Evolutionary conservation across 352 stramenopile genomes (phyloP).

Genomic region (Plasmopara halstedii): DNA sequence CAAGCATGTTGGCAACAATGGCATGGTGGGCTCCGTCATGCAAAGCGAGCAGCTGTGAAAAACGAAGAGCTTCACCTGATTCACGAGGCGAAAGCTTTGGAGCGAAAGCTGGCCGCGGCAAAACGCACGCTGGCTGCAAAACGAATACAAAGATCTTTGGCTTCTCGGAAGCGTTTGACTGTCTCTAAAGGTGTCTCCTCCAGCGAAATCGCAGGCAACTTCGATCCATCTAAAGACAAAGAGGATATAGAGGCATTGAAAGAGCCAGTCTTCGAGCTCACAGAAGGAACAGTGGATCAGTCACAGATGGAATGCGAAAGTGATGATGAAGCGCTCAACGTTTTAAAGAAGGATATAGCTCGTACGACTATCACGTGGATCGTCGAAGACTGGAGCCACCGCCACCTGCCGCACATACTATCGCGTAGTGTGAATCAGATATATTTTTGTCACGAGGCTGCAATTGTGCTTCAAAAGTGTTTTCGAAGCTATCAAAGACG

Average conservation of each 20-base stretch:
- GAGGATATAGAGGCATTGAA: not conserved
- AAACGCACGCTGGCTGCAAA: slow-evolving; percentile 13
- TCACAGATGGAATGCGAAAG: not conserved
- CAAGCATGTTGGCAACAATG: slow-evolving; percentile 29
- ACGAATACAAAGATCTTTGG: slow-evolving; percentile 14
- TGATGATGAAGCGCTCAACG: not conserved
- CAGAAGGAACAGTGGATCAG: not conserved
- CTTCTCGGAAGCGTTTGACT: slow-evolving; percentile 5
- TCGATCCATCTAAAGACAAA: not conserved
- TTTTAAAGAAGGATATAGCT: slow-evolving; percentile 1
- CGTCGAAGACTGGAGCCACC: slow-evolving; percentile 27
- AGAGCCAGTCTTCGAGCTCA: not conserved
- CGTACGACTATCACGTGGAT: slow-evolving; percentile 9
- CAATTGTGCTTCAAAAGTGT: slow-evolving; percentile 24
- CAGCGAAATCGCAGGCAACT: not conserved
- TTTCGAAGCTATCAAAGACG: slow-evolving; percentile 14
- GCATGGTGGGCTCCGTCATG: slow-evolving; percentile 14
- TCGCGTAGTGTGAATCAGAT: slow-evolving; percentile 19
- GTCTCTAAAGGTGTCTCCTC: slow-evolving; percentile 3
- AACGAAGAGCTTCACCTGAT: slow-evolving; percentile 27
- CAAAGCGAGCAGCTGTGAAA: slow-evolving; percentile 26
- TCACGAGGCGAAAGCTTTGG: slow-evolving; percentile 14
- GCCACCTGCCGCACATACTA: slow-evolving; percentile 33
- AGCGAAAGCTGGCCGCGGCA: slow-evolving; percentile 6
- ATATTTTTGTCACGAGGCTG: slow-evolving; percentile 19